Base-by-base conservation (phyloP, 106 monocot genomes). In the Platanthera guangdongensis region DNA sequence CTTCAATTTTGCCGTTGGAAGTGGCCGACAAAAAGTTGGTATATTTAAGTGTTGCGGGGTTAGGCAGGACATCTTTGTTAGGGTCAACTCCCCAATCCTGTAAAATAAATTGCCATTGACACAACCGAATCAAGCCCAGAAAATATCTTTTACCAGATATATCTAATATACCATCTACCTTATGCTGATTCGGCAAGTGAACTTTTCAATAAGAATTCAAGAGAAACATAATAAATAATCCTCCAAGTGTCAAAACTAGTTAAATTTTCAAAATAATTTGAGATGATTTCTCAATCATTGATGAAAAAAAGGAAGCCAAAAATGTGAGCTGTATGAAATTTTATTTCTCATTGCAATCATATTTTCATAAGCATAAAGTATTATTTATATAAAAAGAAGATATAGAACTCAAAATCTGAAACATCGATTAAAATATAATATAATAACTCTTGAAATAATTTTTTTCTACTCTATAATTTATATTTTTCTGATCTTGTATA, bases 21-120 rank as follows among this genome's bases (percentile, higher is more conserved):
- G 89, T 97, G 12, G 82, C 97, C 69, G 88, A 77, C 76, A 97
- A 72, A 73, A 97, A 94, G 10, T 83, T 83, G 6, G 81, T 89
- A 69, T 93, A 97, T 73, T 81, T 97, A 30, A 86, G 73, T 78
- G 97, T 94, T 78, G 89, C 86, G 48, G 93, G 80, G 59, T 68
- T 80, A 25, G 87, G 77, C 81, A 45, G 67, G 3, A 82, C 81
- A 47, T 91, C 93, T 81, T 97, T 86, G 22, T 78, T 79, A 51
- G 83, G 84, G 81, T 94, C 94, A 79, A 89, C 77, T 77, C 91
- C 94, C 94, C 93, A 97, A 82, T 91, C 91, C 97, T 97, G 85
- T 80, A 91, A 52, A 78, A 86, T 28, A 79, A 39, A 74, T 68
- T 85, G 60, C 64, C 18, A 87, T 16, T 83, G 62, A 5, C 50